Evolutionary conservation across 352 stramenopile species (phyloP).

Genomic region (Globisporangium apiculatum): DNA sequence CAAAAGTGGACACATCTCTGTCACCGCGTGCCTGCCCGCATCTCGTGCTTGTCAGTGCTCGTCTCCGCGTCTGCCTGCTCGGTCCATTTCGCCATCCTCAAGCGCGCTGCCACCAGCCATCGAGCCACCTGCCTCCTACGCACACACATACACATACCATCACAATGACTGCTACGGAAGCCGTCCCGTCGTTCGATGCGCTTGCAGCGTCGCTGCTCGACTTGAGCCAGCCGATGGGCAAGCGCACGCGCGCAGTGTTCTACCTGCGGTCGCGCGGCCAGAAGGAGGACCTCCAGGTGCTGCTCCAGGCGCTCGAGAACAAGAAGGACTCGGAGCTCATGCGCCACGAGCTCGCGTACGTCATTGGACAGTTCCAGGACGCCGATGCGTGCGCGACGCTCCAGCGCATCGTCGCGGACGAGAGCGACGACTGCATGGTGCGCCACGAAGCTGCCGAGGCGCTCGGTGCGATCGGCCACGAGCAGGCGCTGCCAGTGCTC

Average conservation of each 20-base stretch:
- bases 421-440: slow-evolving; percentile 89
- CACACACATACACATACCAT: background rate
- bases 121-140: background rate
- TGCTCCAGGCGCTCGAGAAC: slow-evolving; percentile 76
- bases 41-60: background rate
- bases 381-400: slow-evolving; percentile 69
- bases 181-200: slow-evolving; percentile 49
- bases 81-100: background rate
- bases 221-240: slow-evolving; percentile 73
- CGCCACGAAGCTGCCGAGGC: slow-evolving; percentile 94
- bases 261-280: slow-evolving; percentile 82
- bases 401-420: slow-evolving; percentile 72
- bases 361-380: slow-evolving; percentile 97
- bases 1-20: background rate
- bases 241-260: slow-evolving; percentile 91
- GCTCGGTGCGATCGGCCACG: slow-evolving; percentile 92
- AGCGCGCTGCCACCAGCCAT: background rate
- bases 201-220: slow-evolving; percentile 67
- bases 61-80: background rate
- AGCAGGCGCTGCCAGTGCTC: slow-evolving; percentile 74
- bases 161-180: slow-evolving; percentile 17
- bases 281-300: slow-evolving; percentile 67
- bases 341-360: slow-evolving; percentile 97
- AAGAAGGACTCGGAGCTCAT: slow-evolving; percentile 91
- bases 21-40: background rate